These are phyloP conservation scores for Penicillium capsulatum DNA, from an alignment of 2,329 filamentous ascomycete genomes.

Conservation along the genomic window DNA sequence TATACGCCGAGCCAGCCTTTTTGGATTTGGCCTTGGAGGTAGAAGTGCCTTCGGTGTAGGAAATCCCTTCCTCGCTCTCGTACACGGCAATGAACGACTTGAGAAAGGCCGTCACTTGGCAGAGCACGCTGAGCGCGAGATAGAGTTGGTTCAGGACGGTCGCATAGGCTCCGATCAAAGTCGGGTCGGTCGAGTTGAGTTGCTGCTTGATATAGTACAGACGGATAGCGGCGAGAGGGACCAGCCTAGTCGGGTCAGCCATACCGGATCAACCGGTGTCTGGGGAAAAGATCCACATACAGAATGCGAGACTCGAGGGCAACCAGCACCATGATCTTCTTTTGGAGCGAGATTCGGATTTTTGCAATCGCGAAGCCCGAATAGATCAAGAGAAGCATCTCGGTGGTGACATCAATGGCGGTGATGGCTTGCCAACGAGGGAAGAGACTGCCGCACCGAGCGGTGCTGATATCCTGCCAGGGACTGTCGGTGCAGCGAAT, in stretches of 20 bases:
- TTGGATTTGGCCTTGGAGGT: constrained; percentile 4
- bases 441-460: constrained; percentile 4
- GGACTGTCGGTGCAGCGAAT: constrained; percentile 11
- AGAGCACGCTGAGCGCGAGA: constrained; percentile 10
- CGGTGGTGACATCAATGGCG: constrained; percentile 10
- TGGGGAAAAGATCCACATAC: constrained; percentile 1
- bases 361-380: constrained; percentile 10
- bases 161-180: constrained; percentile 12
- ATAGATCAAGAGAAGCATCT: constrained; percentile 10
- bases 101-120: constrained; percentile 13
- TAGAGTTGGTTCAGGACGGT: constrained; percentile 15
- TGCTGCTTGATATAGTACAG: constrained; percentile 9
- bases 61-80: constrained; percentile 6
- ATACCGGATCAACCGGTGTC: not conserved
- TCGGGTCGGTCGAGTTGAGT: constrained; percentile 9
- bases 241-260: constrained; percentile 7
- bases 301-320: constrained; percentile 19
- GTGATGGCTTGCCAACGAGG: constrained; percentile 16
- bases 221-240: constrained; percentile 13
- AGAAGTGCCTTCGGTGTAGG: constrained; percentile 6
- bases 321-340: constrained; percentile 13
- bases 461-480: constrained; percentile 11
- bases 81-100: constrained; percentile 13
- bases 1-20: not conserved
- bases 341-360: constrained; percentile 11